These are phyloP conservation scores for Aspergillus phoenicis DNA, from an alignment of 2,329 filamentous ascomycete species.

Conservation along the genomic window DNA sequence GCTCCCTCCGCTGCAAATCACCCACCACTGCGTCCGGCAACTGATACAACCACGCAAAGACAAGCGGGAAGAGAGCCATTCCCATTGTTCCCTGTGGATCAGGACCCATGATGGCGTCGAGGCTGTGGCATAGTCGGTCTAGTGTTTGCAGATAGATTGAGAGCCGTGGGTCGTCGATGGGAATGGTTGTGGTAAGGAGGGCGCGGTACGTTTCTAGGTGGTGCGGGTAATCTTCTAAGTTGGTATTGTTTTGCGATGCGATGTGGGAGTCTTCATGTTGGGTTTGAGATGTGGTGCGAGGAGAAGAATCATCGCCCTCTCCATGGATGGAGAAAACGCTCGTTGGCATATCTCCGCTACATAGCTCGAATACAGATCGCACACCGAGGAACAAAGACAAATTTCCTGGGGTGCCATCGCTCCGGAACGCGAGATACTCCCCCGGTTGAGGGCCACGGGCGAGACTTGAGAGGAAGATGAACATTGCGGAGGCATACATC, in stretches of 20 bases:
- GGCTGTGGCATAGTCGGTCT: not conserved
- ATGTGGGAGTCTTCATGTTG: not conserved
- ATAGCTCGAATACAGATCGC: constrained; percentile 15
- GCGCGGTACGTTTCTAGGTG: not conserved
- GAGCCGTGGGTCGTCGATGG: not conserved
- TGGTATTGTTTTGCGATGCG: not conserved
- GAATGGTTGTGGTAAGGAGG: not conserved
- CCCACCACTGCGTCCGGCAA: constrained; percentile 12
- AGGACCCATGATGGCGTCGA: not conserved
- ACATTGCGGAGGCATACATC: constrained; percentile 9
- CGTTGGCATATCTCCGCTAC: not conserved
- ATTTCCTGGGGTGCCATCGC: constrained; percentile 5
- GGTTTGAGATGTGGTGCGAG: too few species aligned
- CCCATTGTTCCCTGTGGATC: not conserved
- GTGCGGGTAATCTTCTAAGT: not conserved
- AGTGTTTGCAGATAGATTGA: not conserved
- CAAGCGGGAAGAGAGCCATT: not conserved
- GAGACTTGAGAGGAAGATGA: constrained; percentile 17
- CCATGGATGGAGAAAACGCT: not conserved
- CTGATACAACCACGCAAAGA: constrained; percentile 19
- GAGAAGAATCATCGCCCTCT: not conserved
- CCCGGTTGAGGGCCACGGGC: constrained; percentile 13
- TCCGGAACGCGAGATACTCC: constrained; percentile 21
- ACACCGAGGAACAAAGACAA: constrained; percentile 18
- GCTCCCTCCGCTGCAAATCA: constrained; percentile 6